phyloP scores from a whole-genome alignment of 1,139 yeast species.

The Debaryomyces nepalensis region DNA sequence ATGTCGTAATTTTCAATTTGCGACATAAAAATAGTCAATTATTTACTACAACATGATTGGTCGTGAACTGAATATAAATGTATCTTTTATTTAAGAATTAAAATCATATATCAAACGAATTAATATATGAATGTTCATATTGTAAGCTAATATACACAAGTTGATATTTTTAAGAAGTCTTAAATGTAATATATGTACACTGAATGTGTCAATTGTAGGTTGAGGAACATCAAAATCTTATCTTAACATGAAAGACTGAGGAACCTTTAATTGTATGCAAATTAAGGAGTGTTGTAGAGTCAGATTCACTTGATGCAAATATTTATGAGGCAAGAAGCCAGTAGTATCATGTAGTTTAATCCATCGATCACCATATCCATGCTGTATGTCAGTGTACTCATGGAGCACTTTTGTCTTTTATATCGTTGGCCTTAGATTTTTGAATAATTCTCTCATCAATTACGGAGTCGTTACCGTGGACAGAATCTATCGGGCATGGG shows the following conservation, averaged over 20 bases:
- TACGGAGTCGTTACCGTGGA: conserved; percentile 48
- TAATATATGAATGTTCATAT: not conserved
- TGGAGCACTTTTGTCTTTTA: not conserved
- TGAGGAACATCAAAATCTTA: not conserved
- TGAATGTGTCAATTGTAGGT: not conserved
- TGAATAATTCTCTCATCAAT: conserved; percentile 35
- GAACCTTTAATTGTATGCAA: not conserved
- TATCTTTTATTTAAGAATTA: conserved; percentile 3
- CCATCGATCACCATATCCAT: too few relatives aligned
- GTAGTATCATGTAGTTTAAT: too few relatives aligned
- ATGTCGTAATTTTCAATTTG: not conserved
- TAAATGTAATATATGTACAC: conserved; percentile 3
- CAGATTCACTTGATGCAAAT: too few relatives aligned
- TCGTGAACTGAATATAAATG: not conserved
- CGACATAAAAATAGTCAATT: not conserved
- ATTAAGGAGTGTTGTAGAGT: too few relatives aligned
- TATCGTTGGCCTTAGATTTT: conserved; percentile 7
- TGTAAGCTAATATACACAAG: not conserved
- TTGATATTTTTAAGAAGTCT: not conserved
- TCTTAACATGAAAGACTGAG: not conserved
- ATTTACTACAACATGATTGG: conserved; percentile 2
- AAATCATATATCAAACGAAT: not conserved
- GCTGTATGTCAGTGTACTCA: too few relatives aligned
- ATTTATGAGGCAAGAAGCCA: too few relatives aligned
- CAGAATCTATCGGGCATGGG: conserved; percentile 74